Conservation (phyloP, 1,284 basidiomycete species). For the Naganishia cerealis region DNA sequence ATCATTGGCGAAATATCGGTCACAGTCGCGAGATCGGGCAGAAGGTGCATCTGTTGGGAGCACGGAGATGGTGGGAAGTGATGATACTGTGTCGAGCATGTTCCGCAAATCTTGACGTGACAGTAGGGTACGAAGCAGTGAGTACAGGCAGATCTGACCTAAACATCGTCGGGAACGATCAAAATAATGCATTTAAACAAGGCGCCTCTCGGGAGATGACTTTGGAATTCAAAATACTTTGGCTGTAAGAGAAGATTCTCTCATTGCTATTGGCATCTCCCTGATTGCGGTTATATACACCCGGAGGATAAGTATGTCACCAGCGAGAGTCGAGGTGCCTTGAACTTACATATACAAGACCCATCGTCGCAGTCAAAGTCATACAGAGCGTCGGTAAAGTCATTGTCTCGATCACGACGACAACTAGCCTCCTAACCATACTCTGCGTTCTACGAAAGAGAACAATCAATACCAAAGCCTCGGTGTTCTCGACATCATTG, state of each 20-base stretch:
- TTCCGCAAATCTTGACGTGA: conserved; percentile 13
- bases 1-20: background rate
- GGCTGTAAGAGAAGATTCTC: conserved; percentile 14
- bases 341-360: conserved; percentile 9
- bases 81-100: background rate
- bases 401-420: conserved; percentile 19
- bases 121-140: conserved; percentile 22
- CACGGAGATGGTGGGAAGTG: conserved; percentile 3
- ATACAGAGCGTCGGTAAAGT: conserved; percentile 18
- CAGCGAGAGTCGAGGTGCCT: background rate
- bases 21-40: background rate
- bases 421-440: conserved; percentile 8
- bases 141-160: conserved; percentile 19
- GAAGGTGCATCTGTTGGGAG: background rate
- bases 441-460: conserved; percentile 8
- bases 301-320: background rate
- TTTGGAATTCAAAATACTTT: background rate
- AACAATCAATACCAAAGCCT: background rate
- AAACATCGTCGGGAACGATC: background rate
- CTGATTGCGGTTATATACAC: background rate
- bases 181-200: background rate
- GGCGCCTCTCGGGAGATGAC: background rate
- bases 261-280: conserved; percentile 27
- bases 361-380: conserved; percentile 15
- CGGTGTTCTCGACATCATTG: background rate